Evolutionary conservation across 2,329 filamentous ascomycete species (phyloP).

Genomic region (Apiospora koreana): DNA sequence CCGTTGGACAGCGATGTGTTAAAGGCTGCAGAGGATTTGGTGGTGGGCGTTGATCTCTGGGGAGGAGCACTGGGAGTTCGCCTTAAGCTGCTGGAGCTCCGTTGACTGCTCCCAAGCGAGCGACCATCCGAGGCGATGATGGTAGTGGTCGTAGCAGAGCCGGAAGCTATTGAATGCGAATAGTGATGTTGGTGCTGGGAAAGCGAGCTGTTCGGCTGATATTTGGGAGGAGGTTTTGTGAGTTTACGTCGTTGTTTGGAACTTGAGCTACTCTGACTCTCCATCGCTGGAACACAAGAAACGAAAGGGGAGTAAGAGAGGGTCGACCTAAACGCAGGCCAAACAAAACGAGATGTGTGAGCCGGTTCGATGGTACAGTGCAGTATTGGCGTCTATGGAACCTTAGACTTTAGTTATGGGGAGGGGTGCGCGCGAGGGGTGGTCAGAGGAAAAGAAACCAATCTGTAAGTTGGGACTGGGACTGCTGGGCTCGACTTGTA

Average conservation of each 20-base stretch:
- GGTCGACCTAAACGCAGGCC: slow-evolving; percentile 6
- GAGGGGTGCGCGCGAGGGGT: slow-evolving; percentile 5
- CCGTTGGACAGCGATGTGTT: slow-evolving; percentile 32
- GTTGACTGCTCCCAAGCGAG: slow-evolving; percentile 58
- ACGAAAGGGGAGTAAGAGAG: slow-evolving; percentile 8
- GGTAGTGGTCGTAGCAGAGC: slow-evolving; percentile 34
- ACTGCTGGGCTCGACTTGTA: neutral
- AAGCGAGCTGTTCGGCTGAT: slow-evolving; percentile 7
- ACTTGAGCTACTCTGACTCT: slow-evolving; percentile 36
- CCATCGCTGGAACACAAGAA: slow-evolving; percentile 35
- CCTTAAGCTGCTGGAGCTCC: slow-evolving; percentile 64
- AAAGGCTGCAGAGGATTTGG: slow-evolving; percentile 39
- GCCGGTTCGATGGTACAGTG: slow-evolving; percentile 7
- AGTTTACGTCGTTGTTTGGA: slow-evolving; percentile 58
- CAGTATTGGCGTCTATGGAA: slow-evolving; percentile 8
- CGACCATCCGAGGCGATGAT: slow-evolving; percentile 8
- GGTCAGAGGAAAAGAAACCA: slow-evolving; percentile 9
- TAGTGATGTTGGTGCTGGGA: slow-evolving; percentile 46
- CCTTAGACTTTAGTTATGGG: slow-evolving; percentile 7
- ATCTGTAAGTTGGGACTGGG: slow-evolving; percentile 6
- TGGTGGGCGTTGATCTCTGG: slow-evolving; percentile 26
- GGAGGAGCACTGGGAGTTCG: slow-evolving; percentile 62
- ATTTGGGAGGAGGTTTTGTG: slow-evolving; percentile 55
- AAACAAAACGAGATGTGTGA: slow-evolving; percentile 8
- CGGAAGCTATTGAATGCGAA: slow-evolving; percentile 43